phyloP scores from a whole-genome alignment of 2,329 filamentous ascomycete genomes.

The Dothistroma septosporum region DNA sequence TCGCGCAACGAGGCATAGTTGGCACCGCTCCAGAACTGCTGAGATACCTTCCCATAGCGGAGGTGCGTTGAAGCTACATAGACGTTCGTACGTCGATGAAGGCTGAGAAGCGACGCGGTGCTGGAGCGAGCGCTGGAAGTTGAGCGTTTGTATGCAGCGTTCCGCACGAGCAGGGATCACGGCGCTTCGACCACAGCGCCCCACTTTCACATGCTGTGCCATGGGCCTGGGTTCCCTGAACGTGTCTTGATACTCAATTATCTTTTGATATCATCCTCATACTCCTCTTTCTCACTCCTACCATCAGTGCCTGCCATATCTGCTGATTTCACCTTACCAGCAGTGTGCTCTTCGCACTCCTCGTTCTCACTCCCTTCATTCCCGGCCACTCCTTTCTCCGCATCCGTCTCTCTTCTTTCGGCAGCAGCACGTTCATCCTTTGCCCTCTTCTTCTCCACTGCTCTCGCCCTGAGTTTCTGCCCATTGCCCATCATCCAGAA shows the following conservation, averaged over 20 bases:
- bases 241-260: background rate
- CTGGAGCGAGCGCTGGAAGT: background rate
- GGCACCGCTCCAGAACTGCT: background rate
- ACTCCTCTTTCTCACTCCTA: background rate
- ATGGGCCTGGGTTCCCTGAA: background rate
- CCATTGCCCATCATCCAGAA: conserved; percentile 26
- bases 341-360: background rate
- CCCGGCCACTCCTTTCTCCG: conserved; percentile 1
- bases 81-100: background rate
- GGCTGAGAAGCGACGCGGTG: background rate
- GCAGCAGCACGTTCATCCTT: conserved; percentile 8
- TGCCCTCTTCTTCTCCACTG: conserved; percentile 12
- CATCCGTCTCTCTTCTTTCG: background rate
- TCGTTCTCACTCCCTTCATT: background rate
- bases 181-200: background rate
- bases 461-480: conserved; percentile 22
- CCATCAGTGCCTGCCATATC: background rate
- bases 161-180: background rate
- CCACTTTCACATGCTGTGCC: background rate
- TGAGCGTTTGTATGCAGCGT: background rate
- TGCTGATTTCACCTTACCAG: background rate
- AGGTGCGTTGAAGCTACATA: background rate
- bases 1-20: conserved; percentile 8
- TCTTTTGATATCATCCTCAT: background rate
- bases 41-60: background rate